Base-by-base conservation (phyloP, 2,329 filamentous ascomycete genomes). In the Cercospora zeae-maydis region DNA sequence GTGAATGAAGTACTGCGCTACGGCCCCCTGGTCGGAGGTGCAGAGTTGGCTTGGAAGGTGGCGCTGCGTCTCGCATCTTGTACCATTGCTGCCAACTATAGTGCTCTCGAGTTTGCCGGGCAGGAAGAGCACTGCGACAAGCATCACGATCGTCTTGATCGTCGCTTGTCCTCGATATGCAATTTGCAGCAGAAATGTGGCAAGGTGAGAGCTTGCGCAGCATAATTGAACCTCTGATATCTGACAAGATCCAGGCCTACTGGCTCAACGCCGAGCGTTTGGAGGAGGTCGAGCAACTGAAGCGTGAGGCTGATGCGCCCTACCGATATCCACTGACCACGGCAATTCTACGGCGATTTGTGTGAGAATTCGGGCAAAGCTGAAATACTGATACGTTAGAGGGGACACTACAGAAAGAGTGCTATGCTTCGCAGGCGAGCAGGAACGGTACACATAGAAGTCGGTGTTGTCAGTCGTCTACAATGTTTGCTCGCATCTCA, bases 31-130 rank as follows among this genome's bases (percentile, higher is more conserved):
- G 55, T 58, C 10, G 55, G 55, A 31, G 37, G 55, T 19, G 55
- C 55, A 31, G 55, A 58, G 19, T 37, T 58, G 55, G 55, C 55
- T 30, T 58, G 55, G 55, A 58, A 58, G 45, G 55, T 37, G 16
- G 37, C 55, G 31, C 27, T 58, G 21, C 36, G 47, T 30, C 30
- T 58, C 21, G 55, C 55, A 13, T 45, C 19, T 19, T 45, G 36
- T 24, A 31, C 47, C 55, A 58, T 39, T 33, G 55, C 27, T 19
- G 36, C 55, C 34, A 30, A 45, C 8, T 36, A 58, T 21, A 27
- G 27, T 13, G n/a, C n/a, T 1, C 16, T 58, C 21, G 37, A 58
- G 7, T 36, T 45, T 27, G 30, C 19, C 9, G 55, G 55, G 11
- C 33, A 58, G n/a, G 55, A 58, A 37, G 13, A 24, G n/a, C 33